Conservation (phyloP, 2,329 filamentous ascomycete genomes). For the Metarhizium rileyi region DNA sequence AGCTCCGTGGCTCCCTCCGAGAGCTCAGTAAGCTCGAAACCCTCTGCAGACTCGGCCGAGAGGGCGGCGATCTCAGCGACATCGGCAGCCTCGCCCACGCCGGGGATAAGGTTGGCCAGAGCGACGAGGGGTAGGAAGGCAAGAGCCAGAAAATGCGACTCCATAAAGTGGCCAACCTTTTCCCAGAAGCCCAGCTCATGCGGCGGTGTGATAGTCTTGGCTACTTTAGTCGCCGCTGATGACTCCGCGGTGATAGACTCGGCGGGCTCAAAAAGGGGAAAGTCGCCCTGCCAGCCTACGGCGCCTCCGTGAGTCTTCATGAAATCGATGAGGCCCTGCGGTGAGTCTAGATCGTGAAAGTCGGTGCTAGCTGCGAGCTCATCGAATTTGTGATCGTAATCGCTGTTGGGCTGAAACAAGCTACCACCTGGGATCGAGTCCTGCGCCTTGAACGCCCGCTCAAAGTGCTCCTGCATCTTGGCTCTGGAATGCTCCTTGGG, state of each 20-base stretch:
- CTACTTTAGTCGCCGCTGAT: not conserved
- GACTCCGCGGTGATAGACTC: not conserved
- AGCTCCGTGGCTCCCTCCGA: too few relatives aligned
- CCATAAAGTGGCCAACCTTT: not conserved
- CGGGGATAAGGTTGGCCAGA: not conserved
- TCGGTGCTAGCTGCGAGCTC: not conserved
- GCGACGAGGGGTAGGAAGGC: not conserved
- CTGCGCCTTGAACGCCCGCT: not conserved
- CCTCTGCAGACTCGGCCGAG: too few relatives aligned
- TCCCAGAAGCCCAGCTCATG: not conserved
- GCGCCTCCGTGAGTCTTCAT: slow-evolving; percentile 1
- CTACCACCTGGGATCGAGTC: not conserved
- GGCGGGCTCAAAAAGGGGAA: not conserved
- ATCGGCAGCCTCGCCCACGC: not conserved
- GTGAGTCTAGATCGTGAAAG: not conserved
- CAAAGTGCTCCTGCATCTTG: not conserved
- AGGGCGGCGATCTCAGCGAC: too few relatives aligned
- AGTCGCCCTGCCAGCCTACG: not conserved
- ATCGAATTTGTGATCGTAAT: slow-evolving; percentile 3
- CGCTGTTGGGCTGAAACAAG: not conserved
- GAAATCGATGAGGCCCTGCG: not conserved
- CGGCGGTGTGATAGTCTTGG: not conserved
- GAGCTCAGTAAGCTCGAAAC: too few relatives aligned
- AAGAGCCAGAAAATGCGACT: not conserved
- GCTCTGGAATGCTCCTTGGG: not conserved